Base-by-base conservation (phyloP, 2,329 filamentous ascomycete genomes). In the Fusarium solani-melongenae region DNA sequence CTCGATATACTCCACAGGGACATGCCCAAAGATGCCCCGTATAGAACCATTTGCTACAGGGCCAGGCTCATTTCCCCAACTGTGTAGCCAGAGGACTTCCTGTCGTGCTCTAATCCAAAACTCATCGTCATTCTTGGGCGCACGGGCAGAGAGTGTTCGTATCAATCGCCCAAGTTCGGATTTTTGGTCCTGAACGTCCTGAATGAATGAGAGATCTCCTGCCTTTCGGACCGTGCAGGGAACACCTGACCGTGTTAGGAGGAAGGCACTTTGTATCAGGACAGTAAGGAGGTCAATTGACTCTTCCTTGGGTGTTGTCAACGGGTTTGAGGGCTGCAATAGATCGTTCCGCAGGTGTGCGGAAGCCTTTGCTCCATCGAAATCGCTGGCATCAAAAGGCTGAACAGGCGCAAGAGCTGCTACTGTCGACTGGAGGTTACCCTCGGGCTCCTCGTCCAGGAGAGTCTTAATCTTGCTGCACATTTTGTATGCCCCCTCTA, bases 21-120 rank as follows among this genome's bases (percentile, higher is more conserved):
- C 83, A 70, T 87, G 88, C 1, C 92, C 90, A 67, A 92, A 87
- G 2, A 92, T 84, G 24, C 93, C 93, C 11, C 90, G 83, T 24
- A 91, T 89, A 39, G 83, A 83, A 29, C 82, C 84, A 22, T 77
- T 78, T 22, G 29, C 74, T n/a, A 27, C 51, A 17, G 59, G 31
- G 33, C 29, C 72, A 4, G 72, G 44, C 4, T 88, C 85, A 27
- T 86, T 86, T 36, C 91, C 91, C 93, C 93, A 95, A 76, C 88
- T 88, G 78, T 91, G 90, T 33, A 96, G 85, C 93, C 93, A 96
- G 5, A 94, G 79, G 10, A 95, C 81, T 75, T 92, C 90, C 46
- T 88, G 88, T 66, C 93, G 87, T 14, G 89, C 87, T 62, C 84
- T 85, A 29, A 86, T 83, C 92, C 92, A 93, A 69, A 89, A 90